Percentiles rank a stretch among this genome's conserved stretches.
phyloP scores from a whole-genome alignment of 2,329 filamentous ascomycete genomes.

The Phaeoacremonium minimum region DNA sequence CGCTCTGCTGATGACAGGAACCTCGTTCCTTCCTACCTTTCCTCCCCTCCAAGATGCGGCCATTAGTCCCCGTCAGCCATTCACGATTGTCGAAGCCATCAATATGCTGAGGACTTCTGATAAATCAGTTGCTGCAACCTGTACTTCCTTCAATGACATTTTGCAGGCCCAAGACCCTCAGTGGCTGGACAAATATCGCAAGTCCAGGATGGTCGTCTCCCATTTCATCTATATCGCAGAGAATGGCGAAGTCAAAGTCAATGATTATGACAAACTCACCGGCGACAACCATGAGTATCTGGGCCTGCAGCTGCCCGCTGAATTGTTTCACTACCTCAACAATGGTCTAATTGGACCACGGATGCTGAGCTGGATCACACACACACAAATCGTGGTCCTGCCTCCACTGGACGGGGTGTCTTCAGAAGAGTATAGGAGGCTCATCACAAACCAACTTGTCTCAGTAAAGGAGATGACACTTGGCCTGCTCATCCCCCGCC shows the following conservation, averaged over 20 bases:
- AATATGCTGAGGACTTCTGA: conserved; percentile 71
- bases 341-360: conserved; percentile 75
- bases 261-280: conserved; percentile 70
- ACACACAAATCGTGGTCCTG: conserved; percentile 70
- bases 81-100: conserved; percentile 70
- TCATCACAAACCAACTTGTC: conserved; percentile 71
- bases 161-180: conserved; percentile 64
- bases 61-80: conserved; percentile 49
- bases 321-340: conserved; percentile 87
- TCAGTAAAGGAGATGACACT: conserved; percentile 73
- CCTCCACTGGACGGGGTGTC: conserved; percentile 84
- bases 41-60: conserved; percentile 65
- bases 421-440: conserved; percentile 73
- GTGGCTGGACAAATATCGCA: conserved; percentile 84
- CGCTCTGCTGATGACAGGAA: conserved; percentile 77
- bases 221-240: conserved; percentile 80
- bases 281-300: conserved; percentile 85
- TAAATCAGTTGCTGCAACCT: conserved; percentile 67
- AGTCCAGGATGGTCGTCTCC: conserved; percentile 77
- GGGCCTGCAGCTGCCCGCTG: conserved; percentile 82
- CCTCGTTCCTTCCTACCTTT: conserved; percentile 72
- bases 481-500: conserved; percentile 70
- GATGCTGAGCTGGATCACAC: conserved; percentile 77
- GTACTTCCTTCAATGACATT: conserved; percentile 75
- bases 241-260: conserved; percentile 71